Evolutionary conservation across 495 filamentous ascomycete species (phyloP), one percentile per base, ranked within the genome.

Genomic region (Podospora pseudoanserina): DNA sequence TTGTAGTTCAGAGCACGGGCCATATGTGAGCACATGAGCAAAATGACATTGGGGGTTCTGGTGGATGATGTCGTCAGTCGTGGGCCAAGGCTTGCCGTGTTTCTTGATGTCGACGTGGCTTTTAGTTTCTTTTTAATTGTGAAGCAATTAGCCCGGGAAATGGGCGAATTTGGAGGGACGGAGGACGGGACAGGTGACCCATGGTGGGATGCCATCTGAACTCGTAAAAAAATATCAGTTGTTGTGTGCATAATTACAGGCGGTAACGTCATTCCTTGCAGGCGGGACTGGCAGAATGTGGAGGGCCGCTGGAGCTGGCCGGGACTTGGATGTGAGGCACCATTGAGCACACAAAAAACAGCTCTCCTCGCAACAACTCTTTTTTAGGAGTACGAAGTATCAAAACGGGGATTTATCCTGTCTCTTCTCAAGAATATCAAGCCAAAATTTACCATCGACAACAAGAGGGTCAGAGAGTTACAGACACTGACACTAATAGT

Each of bases 181-280:
- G 30, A 49, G 39, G 39, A 49, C 2, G 39, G 15, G 39, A 49
- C 39, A 49, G 39, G 39, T 49, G 39, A 49, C 39, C 39, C 39
- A 49, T 49, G 34, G 34, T 39, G 7, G 39, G 39, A 49, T 49
- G 39, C 39, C 39, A 49, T 49, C 39, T 49, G 39, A 49, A 49
- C 39, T 49, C 39, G 13, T 49, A 49, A 49, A 49, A 49, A 11
- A 49, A 23, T 11, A 11, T 49, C 15, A 49, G 39, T 49, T 49
- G 39, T 49, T 49, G 39, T 49, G 39, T 49, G 39, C 39, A 49
- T 49, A 49, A 49, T 23, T 23, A 23, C 39, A 49, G 13, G 39
- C 39, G 39, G 39, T 58, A 58, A 58, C 55, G 55, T 58, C 55
- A 58, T 26, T 58, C 55, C 23, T 20, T 58, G 55, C 19, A 58